Evolutionary conservation across 176 grass and related monocot genomes (phyloP), one percentile per base, ranked within the genome.

Genomic region (Puccinellia tenuiflora): DNA sequence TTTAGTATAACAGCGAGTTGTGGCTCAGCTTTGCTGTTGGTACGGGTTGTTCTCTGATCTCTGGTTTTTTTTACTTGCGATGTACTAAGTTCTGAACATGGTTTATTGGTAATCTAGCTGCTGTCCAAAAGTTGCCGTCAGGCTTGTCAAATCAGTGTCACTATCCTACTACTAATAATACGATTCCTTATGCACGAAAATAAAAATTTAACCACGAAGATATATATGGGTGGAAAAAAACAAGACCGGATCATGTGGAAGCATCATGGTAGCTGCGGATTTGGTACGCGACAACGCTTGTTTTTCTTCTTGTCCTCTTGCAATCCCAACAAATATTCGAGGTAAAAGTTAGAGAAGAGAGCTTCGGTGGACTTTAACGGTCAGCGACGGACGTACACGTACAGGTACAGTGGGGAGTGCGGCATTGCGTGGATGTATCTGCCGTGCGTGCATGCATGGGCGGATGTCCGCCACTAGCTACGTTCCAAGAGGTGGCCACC

Each of bases 401-500:
- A 64, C 12, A 11, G 42, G 50, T 51, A 25, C 55, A 79, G 29
- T 59, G 56, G 76, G 31, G 20, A 48, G 24, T 53, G 81, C 63
- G 45, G 75, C 30, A 54, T 37, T 83, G 71, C 21, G 15, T 81
- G 86, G 73, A 57, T 77, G 82, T 13, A 56, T 18, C 24, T 69
- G 22, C 31, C 48, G 28, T 53, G 28, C 51, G 38, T 85, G 82
- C 77, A 77, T 71, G 78, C 78, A 76, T 81, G 83, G 40, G 14
- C 67, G 76, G 51, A 59, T 89, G 83, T 77, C 68, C 78, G 71
- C 88, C 70, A 33, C 77, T 74, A 81, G 35, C 86, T 76, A 88
- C 48, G 3, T 40, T 60, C 83, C 63, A 85, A 81, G 62, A 50
- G 77, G n/a, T n/a, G n/a, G 30, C 15, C 60, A 40, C 65, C 60